Percentiles rank a stretch among this genome's conserved stretches.
Conservation (phyloP, 2,329 filamentous ascomycete species). For the Rhynchosporium agropyri region DNA sequence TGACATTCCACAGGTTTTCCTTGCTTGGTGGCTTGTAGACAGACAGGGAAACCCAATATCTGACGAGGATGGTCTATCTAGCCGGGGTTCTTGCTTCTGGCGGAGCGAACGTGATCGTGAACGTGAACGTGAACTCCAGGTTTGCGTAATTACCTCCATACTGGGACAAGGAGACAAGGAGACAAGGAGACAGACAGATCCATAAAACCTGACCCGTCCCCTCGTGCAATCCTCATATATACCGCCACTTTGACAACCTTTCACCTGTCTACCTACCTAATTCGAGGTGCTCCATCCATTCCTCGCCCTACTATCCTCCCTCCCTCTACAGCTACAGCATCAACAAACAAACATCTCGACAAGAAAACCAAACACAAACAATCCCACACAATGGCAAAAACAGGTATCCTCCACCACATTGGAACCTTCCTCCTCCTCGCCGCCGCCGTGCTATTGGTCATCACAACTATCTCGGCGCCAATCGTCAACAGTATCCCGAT, state of each 20-base stretch:
- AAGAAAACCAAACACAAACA: neutral
- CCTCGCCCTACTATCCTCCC: neutral
- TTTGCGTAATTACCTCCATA: neutral
- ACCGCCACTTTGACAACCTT: neutral
- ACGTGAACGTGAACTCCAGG: neutral
- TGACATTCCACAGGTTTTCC: slow-evolving; percentile 5
- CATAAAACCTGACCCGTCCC: slow-evolving; percentile 15
- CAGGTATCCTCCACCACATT: slow-evolving; percentile 53
- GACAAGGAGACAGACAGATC: slow-evolving; percentile 4
- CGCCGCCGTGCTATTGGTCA: slow-evolving; percentile 57
- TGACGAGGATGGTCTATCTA: neutral
- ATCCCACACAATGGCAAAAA: slow-evolving; percentile 35
- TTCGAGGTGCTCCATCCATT: neutral
- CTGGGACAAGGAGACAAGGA: neutral
- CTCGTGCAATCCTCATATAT: neutral
- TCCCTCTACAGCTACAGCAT: neutral
- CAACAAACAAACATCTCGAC: neutral
- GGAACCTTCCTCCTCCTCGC: slow-evolving; percentile 60
- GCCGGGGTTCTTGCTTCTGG: neutral
- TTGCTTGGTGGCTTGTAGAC: slow-evolving; percentile 8
- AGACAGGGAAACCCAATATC: neutral
- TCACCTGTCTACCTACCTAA: no score
- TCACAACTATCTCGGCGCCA: slow-evolving; percentile 61
- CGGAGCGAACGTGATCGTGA: no score
- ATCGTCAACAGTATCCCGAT: slow-evolving; percentile 58